Evolutionary conservation across 2,329 filamentous ascomycete species (phyloP).

Genomic region (Pyrenochaeta sp.): DNA sequence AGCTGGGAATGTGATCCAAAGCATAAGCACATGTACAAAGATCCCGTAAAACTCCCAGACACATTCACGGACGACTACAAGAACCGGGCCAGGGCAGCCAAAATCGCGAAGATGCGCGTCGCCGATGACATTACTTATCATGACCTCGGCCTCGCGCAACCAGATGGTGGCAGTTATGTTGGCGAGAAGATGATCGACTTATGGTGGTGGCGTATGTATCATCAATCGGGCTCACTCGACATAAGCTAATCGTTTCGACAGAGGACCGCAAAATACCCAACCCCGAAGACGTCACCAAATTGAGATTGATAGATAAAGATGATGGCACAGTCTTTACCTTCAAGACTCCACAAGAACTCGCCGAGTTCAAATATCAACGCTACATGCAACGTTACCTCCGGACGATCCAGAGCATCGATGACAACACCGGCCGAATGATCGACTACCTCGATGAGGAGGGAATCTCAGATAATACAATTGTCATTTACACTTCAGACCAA

Average conservation of each 20-base stretch:
- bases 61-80: constrained; percentile 64
- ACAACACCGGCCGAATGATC: constrained; percentile 60
- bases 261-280: constrained; percentile 52
- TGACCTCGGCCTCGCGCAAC: constrained; percentile 59
- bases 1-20: constrained; percentile 61
- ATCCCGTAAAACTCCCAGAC: constrained; percentile 57
- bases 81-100: constrained; percentile 59
- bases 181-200: constrained; percentile 42
- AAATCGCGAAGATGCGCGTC: constrained; percentile 60
- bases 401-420: constrained; percentile 61
- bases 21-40: constrained; percentile 58
- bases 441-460: constrained; percentile 55
- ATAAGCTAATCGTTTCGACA: not conserved
- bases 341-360: constrained; percentile 50
- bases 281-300: constrained; percentile 38
- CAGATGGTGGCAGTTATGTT: constrained; percentile 55
- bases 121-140: constrained; percentile 61
- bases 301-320: constrained; percentile 56
- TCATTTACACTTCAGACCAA: constrained; percentile 64
- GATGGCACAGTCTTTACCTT: constrained; percentile 58
- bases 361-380: constrained; percentile 64
- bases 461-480: constrained; percentile 56
- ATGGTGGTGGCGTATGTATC: constrained; percentile 7
- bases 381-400: constrained; percentile 58
- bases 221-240: too few relatives aligned